phyloP scores from a whole-genome alignment of 148 eudicot genomes.

The Dianthus caryophyllus region DNA sequence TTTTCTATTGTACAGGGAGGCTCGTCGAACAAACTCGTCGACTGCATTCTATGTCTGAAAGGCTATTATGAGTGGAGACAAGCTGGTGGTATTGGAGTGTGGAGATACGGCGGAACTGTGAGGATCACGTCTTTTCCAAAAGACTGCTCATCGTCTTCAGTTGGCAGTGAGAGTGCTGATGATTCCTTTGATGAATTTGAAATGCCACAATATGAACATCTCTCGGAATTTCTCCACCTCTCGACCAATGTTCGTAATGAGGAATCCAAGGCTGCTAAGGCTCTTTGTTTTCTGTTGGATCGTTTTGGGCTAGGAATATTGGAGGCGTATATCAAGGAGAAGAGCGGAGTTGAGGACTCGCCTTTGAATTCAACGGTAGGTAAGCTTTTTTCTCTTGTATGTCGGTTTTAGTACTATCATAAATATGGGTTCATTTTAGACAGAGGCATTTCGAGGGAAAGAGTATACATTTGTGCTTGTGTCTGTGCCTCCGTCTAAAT shows the following conservation, averaged over 20 bases:
- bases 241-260: conserved; percentile 54
- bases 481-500: neutral
- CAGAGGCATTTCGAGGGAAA: too few relatives aligned
- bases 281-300: conserved; percentile 60
- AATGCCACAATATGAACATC: conserved; percentile 63
- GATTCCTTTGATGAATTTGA: conserved; percentile 86
- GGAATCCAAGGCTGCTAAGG: conserved; percentile 54
- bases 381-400: conserved; percentile 38
- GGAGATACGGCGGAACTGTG: conserved; percentile 96
- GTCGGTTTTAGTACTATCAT: too few relatives aligned
- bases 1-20: conserved; percentile 74
- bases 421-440: too few relatives aligned
- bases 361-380: conserved; percentile 96
- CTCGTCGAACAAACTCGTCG: conserved; percentile 81
- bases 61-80: conserved; percentile 90
- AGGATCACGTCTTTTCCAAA: conserved; percentile 65
- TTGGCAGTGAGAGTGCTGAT: conserved; percentile 75
- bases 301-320: conserved; percentile 55
- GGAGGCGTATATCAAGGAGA: conserved; percentile 59
- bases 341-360: conserved; percentile 42
- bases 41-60: conserved; percentile 90
- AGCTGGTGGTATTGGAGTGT: conserved; percentile 90
- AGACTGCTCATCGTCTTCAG: conserved; percentile 61
- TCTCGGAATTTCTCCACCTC: conserved; percentile 58
- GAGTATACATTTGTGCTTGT: neutral